Conservation (phyloP, 345 rosid genomes). For the Lagerstroemia speciosa region DNA sequence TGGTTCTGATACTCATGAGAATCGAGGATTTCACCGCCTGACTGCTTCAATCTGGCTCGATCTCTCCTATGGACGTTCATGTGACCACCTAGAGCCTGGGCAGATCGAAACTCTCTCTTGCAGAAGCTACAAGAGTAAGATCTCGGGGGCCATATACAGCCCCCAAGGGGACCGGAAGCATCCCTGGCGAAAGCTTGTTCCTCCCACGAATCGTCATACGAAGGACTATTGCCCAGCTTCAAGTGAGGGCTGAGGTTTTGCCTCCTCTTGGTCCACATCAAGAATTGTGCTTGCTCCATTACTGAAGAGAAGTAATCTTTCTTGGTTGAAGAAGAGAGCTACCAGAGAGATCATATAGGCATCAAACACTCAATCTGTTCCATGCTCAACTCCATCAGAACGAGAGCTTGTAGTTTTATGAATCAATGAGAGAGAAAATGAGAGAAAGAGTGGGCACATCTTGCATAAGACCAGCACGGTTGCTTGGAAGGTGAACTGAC, state of each 20-base stretch:
- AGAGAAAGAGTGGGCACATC: constrained; percentile 6
- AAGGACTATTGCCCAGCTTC: constrained; percentile 14
- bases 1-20: constrained; percentile 17
- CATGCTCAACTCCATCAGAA: background rate
- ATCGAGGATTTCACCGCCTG: constrained; percentile 24
- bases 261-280: constrained; percentile 44
- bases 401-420: background rate
- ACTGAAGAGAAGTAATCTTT: background rate
- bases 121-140: constrained; percentile 81
- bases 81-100: constrained; percentile 94
- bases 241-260: constrained; percentile 29
- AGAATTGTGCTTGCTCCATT: constrained; percentile 34
- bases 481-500: constrained; percentile 30
- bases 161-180: constrained; percentile 49
- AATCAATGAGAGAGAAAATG: constrained; percentile 1
- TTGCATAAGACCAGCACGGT: constrained; percentile 9
- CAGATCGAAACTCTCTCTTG: constrained; percentile 72
- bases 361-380: background rate
- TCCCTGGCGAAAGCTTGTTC: constrained; percentile 86
- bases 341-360: background rate
- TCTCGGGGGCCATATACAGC: constrained; percentile 88
- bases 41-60: constrained; percentile 73
- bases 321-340: background rate
- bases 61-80: constrained; percentile 95
- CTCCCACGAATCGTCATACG: constrained; percentile 69